Evolutionary conservation across 2,329 filamentous ascomycete genomes (phyloP).

Genomic region (Trichoderma hamatum): DNA sequence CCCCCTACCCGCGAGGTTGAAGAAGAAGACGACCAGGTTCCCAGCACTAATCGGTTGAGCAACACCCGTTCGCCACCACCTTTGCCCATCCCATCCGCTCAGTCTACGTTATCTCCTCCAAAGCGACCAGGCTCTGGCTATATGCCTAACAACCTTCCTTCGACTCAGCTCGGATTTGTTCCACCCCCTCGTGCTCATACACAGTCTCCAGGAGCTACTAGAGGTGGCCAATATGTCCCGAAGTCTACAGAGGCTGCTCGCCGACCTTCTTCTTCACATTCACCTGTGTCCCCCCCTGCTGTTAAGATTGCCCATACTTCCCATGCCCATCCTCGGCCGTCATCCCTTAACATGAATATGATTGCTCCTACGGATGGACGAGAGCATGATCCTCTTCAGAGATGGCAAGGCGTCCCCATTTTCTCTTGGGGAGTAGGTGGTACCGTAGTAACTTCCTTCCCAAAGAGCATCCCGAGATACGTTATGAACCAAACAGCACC

Average conservation of each 20-base stretch:
- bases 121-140: slow-evolving; percentile 59
- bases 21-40: slow-evolving; percentile 47
- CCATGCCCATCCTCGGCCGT: slow-evolving; percentile 50
- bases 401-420: slow-evolving; percentile 89
- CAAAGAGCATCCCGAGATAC: slow-evolving; percentile 85
- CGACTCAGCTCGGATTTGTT: slow-evolving; percentile 47
- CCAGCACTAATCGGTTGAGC: slow-evolving; percentile 35
- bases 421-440: slow-evolving; percentile 90
- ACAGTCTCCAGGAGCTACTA: slow-evolving; percentile 59
- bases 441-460: slow-evolving; percentile 79
- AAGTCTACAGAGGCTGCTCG: slow-evolving; percentile 49
- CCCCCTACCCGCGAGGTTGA: slow-evolving; percentile 66
- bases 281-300: slow-evolving; percentile 44
- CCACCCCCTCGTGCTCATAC: slow-evolving; percentile 64
- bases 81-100: slow-evolving; percentile 40
- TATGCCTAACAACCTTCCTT: slow-evolving; percentile 45
- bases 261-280: slow-evolving; percentile 58
- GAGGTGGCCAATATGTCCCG: slow-evolving; percentile 42
- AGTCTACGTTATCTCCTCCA: slow-evolving; percentile 56
- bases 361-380: slow-evolving; percentile 66
- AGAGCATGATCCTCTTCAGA: slow-evolving; percentile 75
- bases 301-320: slow-evolving; percentile 38
- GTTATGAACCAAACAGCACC: slow-evolving; percentile 72
- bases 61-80: slow-evolving; percentile 34
- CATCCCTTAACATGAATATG: slow-evolving; percentile 60